A percentile compares a stretch with the other conserved stretches of the same genome.
Conservation (phyloP, 768 basidiomycete genomes). For the Cystofilobasidium capitatum region DNA sequence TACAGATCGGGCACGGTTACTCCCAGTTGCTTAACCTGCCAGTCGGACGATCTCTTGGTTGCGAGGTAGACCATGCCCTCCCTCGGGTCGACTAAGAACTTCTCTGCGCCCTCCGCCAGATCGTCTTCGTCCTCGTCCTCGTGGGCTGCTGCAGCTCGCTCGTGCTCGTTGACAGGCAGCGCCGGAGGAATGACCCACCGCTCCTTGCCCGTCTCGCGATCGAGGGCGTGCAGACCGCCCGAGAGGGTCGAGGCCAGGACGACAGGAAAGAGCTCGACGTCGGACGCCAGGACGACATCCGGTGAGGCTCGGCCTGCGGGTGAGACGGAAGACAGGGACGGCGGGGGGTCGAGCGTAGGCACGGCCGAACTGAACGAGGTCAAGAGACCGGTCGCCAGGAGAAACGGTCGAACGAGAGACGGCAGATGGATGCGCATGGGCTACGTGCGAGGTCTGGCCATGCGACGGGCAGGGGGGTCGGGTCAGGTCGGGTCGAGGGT, state of each 20-base stretch:
- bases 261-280: slow-evolving; percentile 33
- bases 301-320: not conserved
- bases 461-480: too few relatives aligned
- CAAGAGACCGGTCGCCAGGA: not conserved
- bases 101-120: slow-evolving; percentile 31
- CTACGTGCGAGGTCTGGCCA: too few relatives aligned
- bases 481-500: too few relatives aligned
- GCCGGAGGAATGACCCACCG: slow-evolving; percentile 65
- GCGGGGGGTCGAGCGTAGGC: slow-evolving; percentile 15
- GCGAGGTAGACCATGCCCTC: slow-evolving; percentile 16
- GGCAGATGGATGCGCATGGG: not conserved
- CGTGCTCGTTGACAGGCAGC: slow-evolving; percentile 33
- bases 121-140: slow-evolving; percentile 48
- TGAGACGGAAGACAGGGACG: slow-evolving; percentile 1
- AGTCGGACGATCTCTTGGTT: not conserved
- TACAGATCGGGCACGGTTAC: slow-evolving; percentile 77
- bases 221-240: slow-evolving; percentile 87
- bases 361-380: not conserved
- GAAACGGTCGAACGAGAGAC: not conserved
- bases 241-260: slow-evolving; percentile 88
- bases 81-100: slow-evolving; percentile 18
- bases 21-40: slow-evolving; percentile 66
- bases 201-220: slow-evolving; percentile 67
- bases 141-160: slow-evolving; percentile 17
- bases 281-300: not conserved